These are phyloP conservation scores for Crucibulum laeve DNA, from an alignment of 768 basidiomycete genomes.

Conservation along the genomic window DNA sequence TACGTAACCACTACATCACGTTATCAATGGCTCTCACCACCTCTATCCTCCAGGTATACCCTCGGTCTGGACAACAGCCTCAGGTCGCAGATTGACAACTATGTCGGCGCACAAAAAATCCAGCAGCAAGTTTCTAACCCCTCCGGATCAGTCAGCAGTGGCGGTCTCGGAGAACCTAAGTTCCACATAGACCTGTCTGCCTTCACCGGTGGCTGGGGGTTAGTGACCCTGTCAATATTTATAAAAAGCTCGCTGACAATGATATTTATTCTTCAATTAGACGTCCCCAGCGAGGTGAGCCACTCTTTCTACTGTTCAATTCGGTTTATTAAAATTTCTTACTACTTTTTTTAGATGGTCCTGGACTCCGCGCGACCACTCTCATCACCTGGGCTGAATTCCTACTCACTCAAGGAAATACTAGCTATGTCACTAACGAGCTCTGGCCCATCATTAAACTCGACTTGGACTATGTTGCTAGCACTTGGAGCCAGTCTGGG, in stretches of 20 bases:
- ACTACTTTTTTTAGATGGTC: too few relatives aligned
- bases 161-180: constrained; percentile 80
- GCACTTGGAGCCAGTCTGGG: constrained; percentile 65
- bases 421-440: constrained; percentile 39
- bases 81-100: constrained; percentile 51
- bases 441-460: constrained; percentile 72
- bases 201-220: constrained; percentile 54
- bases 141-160: constrained; percentile 56
- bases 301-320: too few relatives aligned
- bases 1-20: constrained; percentile 17
- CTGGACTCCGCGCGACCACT: constrained; percentile 67
- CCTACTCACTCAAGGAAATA: constrained; percentile 49
- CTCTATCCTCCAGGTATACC: constrained; percentile 39
- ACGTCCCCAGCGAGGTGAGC: too few relatives aligned
- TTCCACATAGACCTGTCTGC: constrained; percentile 64
- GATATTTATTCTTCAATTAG: too few relatives aligned
- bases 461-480: constrained; percentile 70
- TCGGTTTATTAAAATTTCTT: too few relatives aligned
- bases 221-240: too few relatives aligned
- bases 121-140: constrained; percentile 71
- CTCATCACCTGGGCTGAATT: constrained; percentile 71
- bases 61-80: constrained; percentile 49
- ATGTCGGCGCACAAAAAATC: constrained; percentile 46
- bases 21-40: background rate
- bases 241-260: too few relatives aligned